Evolutionary conservation across 805 yeast species (phyloP).

Genomic region (Ogataea allantospora): DNA sequence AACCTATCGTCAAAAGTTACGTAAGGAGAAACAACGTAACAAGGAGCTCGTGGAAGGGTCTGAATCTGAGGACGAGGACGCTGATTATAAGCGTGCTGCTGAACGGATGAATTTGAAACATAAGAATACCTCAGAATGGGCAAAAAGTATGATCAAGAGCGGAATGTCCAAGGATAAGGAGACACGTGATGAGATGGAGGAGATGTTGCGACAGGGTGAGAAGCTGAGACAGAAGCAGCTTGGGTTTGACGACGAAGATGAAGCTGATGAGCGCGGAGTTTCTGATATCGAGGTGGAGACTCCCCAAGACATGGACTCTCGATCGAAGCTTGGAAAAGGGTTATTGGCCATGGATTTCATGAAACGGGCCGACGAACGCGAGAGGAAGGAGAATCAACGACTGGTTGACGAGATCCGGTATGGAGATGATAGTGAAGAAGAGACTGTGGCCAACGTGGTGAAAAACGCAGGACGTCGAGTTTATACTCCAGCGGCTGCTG

Average conservation of each 20-base stretch:
- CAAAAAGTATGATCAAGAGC: conserved; percentile 80
- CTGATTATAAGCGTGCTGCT: conserved; percentile 73
- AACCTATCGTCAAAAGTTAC: conserved; percentile 78
- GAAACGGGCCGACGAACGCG: conserved; percentile 81
- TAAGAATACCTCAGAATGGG: conserved; percentile 87
- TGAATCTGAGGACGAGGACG: conserved; percentile 58
- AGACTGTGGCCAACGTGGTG: conserved; percentile 44
- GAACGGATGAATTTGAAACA: conserved; percentile 93
- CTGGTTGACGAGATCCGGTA: conserved; percentile 49
- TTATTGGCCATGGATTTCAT: conserved; percentile 93
- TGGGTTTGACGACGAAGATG: conserved; percentile 52
- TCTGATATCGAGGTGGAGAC: conserved; percentile 49
- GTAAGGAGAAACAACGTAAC: conserved; percentile 75
- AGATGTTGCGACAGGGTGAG: conserved; percentile 88
- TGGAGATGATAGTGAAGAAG: conserved; percentile 39
- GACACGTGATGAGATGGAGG: conserved; percentile 87
- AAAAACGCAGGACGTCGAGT: conserved; percentile 78
- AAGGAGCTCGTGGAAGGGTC: conserved; percentile 63
- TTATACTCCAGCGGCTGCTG: conserved; percentile 63
- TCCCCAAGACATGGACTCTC: conserved; percentile 32
- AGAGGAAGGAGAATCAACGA: conserved; percentile 55
- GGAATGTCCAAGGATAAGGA: conserved; percentile 87
- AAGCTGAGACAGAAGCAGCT: conserved; percentile 67
- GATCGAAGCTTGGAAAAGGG: conserved; percentile 72
- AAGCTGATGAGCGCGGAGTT: conserved; percentile 42